Percentiles rank a stretch among this genome's conserved stretches.
phyloP scores from a whole-genome alignment of 805 yeast species.

The Schizosaccharomyces octosporus region DNA sequence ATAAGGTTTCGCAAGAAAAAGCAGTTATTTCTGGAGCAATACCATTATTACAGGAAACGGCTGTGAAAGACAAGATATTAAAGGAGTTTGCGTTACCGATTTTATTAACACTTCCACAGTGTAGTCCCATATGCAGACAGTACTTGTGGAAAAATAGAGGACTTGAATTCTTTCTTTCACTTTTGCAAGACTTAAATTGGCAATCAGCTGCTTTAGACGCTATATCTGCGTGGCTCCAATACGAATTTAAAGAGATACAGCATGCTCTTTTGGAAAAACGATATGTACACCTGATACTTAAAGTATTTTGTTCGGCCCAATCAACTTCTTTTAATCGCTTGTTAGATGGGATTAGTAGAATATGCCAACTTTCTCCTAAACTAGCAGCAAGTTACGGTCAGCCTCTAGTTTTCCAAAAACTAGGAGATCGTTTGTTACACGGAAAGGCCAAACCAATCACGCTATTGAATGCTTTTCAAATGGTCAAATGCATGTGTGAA shows the following conservation, averaged over 20 bases:
- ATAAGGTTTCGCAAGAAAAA: constrained; percentile 21
- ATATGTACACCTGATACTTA: constrained; percentile 5
- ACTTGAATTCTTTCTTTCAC: constrained; percentile 16
- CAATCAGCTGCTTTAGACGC: constrained; percentile 32
- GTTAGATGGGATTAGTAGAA: constrained; percentile 7
- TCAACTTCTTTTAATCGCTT: constrained; percentile 6
- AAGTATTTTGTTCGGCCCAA: constrained; percentile 7
- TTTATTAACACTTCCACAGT: constrained; percentile 27
- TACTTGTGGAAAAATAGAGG: constrained; percentile 18
- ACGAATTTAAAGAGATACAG: constrained; percentile 9
- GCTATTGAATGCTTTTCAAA: constrained; percentile 6
- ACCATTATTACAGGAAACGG: constrained; percentile 20
- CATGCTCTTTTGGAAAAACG: constrained; percentile 4
- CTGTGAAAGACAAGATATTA: constrained; percentile 19
- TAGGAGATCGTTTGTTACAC: constrained; percentile 5
- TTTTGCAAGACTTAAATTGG: constrained; percentile 30
- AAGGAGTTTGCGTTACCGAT: constrained; percentile 30
- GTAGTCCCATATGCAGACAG: constrained; percentile 18
- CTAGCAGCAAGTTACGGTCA: constrained; percentile 5
- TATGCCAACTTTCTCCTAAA: constrained; percentile 6
- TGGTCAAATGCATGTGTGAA: constrained; percentile 6
- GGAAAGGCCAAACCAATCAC: constrained; percentile 5
- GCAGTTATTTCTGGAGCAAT: constrained; percentile 24
- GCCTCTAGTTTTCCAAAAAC: constrained; percentile 3
- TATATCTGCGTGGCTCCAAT: constrained; percentile 16